phyloP scores from a whole-genome alignment of 83 land plant species.

The Isoetes engelmannii region DNA sequence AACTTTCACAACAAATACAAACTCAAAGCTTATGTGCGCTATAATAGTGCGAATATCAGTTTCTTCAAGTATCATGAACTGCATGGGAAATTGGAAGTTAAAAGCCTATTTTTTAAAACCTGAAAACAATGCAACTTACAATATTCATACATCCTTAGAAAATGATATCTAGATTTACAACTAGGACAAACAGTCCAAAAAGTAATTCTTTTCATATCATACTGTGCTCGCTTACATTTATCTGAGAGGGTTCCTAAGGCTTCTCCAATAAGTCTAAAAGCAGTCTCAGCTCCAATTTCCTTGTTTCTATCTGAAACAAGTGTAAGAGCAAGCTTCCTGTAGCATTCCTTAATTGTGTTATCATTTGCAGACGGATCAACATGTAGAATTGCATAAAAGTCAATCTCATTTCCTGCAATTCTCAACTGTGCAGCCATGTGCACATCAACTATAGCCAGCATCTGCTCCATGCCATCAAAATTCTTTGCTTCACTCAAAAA shows the following conservation, averaged over 20 bases:
- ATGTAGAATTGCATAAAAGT: slow-evolving; percentile 44
- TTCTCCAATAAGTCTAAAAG: slow-evolving; percentile 43
- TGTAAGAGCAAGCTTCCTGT: slow-evolving; percentile 39
- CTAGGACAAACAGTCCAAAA: slow-evolving; percentile 69
- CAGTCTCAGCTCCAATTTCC: slow-evolving; percentile 41
- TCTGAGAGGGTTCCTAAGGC: slow-evolving; percentile 55
- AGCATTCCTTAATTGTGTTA: slow-evolving; percentile 27
- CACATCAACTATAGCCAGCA: slow-evolving; percentile 43
- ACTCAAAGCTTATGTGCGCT: no score
- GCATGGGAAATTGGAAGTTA: no score
- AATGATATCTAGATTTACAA: slow-evolving; percentile 52
- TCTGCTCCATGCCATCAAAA: slow-evolving; percentile 32
- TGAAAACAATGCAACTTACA: no score
- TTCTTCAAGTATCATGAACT: no score
- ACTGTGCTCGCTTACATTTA: slow-evolving; percentile 30
- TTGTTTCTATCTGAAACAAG: slow-evolving; percentile 51
- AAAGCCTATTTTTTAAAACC: no score
- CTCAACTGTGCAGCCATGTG: slow-evolving; percentile 30
- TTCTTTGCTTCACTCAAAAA: slow-evolving; percentile 45
- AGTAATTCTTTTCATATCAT: slow-evolving; percentile 32
- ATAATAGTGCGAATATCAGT: no score
- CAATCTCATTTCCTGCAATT: slow-evolving; percentile 35
- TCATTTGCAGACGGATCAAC: slow-evolving; percentile 22
- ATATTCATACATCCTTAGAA: no score
- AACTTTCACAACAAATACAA: no score